phyloP scores from a whole-genome alignment of 176 grass and related monocot species.

The Melocanna baccifera region DNA sequence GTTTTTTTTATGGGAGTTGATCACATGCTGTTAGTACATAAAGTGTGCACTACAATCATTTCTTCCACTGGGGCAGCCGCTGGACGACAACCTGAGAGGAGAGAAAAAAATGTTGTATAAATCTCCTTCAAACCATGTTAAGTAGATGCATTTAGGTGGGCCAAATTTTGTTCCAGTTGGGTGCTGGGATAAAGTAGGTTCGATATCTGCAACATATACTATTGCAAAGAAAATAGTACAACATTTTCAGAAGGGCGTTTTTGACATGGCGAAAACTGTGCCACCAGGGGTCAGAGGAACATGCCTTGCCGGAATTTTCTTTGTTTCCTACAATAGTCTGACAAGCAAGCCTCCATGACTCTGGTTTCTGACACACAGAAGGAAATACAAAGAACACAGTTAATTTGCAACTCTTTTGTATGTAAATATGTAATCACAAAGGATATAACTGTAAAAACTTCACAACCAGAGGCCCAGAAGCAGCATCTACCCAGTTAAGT shows the following conservation, averaged over 20 bases:
- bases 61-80: conserved; percentile 87
- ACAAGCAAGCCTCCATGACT: conserved; percentile 90
- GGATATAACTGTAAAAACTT: not conserved
- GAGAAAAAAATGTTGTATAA: not conserved
- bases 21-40: not conserved
- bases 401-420: not conserved
- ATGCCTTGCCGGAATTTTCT: conserved; percentile 92
- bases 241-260: no score
- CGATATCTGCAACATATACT: not conserved
- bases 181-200: not conserved
- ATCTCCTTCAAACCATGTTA: not conserved
- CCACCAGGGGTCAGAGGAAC: not conserved
- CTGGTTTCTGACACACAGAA: conserved; percentile 60
- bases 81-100: conserved; percentile 60
- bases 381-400: not conserved
- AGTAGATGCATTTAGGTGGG: not conserved
- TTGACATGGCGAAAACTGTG: not conserved
- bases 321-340: conserved; percentile 95
- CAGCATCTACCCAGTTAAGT: not conserved
- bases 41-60: conserved; percentile 40
- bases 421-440: not conserved
- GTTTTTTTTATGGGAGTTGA: not conserved
- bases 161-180: not conserved
- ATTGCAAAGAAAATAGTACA: not conserved
- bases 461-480: not conserved